These are phyloP conservation scores for Apium graveolens DNA, from an alignment of 129 eudicot genomes.

Conservation along the genomic window DNA sequence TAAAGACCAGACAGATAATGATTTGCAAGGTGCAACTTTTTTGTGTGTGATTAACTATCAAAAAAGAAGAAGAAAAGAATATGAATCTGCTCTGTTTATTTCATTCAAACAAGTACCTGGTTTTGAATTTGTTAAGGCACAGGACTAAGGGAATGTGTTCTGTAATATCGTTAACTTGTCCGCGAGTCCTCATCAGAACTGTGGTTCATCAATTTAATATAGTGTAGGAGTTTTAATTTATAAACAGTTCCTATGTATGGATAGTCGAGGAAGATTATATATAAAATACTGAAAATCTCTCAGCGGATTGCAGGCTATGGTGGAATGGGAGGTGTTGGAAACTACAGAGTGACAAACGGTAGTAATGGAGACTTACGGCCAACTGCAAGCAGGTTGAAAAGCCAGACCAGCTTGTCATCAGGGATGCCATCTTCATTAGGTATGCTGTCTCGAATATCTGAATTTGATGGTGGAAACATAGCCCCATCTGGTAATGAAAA, in stretches of 20 bases:
- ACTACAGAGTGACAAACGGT: constrained; percentile 21
- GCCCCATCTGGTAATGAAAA: constrained; percentile 29
- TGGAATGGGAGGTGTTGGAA: constrained; percentile 40
- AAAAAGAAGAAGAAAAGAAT: too few species aligned
- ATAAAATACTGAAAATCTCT: constrained; percentile 13
- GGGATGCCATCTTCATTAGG: constrained; percentile 35
- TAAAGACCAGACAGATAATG: neutral
- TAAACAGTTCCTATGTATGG: neutral
- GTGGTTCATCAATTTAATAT: neutral
- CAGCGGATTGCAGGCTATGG: constrained; percentile 48
- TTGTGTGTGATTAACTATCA: too few species aligned
- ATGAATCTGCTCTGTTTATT: neutral
- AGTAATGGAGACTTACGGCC: constrained; percentile 35
- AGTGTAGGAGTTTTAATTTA: neutral
- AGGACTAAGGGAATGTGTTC: neutral
- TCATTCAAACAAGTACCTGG: neutral
- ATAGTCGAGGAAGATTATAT: neutral
- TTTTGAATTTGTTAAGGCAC: too few species aligned
- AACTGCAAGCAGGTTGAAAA: constrained; percentile 37
- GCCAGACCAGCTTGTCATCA: constrained; percentile 34
- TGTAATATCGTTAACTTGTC: neutral
- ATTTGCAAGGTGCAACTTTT: neutral
- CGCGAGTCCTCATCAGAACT: neutral
- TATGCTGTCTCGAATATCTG: constrained; percentile 60
- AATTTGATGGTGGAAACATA: constrained; percentile 34